Percentiles rank a stretch among this genome's conserved stretches.
These are phyloP conservation scores for Elsinoe ampelina DNA, from an alignment of 2,329 filamentous ascomycete genomes.

Conservation along the genomic window DNA sequence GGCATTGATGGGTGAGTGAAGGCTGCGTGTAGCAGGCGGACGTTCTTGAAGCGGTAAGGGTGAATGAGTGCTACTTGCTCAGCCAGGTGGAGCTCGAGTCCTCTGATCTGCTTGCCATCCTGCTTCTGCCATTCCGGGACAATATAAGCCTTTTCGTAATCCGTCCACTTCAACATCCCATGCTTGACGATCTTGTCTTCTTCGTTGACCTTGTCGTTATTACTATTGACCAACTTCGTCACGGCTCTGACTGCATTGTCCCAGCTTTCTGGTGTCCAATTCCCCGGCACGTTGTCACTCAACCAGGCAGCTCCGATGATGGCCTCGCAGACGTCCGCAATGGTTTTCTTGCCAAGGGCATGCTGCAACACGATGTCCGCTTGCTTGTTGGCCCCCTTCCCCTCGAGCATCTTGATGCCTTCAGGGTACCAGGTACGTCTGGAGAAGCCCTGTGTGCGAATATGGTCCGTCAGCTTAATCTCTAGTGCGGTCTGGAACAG, in stretches of 20 bases:
- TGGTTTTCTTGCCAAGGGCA: constrained; percentile 37
- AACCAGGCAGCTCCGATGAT: constrained; percentile 78
- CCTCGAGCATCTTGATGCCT: constrained; percentile 61
- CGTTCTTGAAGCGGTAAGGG: constrained; percentile 61
- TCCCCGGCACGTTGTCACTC: constrained; percentile 37
- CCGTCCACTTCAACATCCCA: constrained; percentile 55
- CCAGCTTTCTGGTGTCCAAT: constrained; percentile 41
- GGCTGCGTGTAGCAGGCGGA: constrained; percentile 68
- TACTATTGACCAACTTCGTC: constrained; percentile 57
- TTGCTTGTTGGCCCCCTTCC: constrained; percentile 53
- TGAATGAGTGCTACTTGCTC: constrained; percentile 52
- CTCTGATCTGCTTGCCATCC: constrained; percentile 40
- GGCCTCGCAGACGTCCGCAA: constrained; percentile 91
- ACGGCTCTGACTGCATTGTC: constrained; percentile 56
- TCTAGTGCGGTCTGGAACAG: constrained; percentile 68
- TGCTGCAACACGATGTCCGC: constrained; percentile 21
- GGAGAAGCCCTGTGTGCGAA: constrained; percentile 75
- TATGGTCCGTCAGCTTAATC: constrained; percentile 59
- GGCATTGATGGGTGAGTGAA: constrained; percentile 84
- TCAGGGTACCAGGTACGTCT: constrained; percentile 82
- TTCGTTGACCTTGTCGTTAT: constrained; percentile 32
- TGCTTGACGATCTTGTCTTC: constrained; percentile 37
- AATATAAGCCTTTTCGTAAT: constrained; percentile 63
- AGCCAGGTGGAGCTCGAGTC: constrained; percentile 60
- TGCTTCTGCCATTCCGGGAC: constrained; percentile 62